phyloP scores from a whole-genome alignment of 345 rosid genomes.

The Populus deltoides region DNA sequence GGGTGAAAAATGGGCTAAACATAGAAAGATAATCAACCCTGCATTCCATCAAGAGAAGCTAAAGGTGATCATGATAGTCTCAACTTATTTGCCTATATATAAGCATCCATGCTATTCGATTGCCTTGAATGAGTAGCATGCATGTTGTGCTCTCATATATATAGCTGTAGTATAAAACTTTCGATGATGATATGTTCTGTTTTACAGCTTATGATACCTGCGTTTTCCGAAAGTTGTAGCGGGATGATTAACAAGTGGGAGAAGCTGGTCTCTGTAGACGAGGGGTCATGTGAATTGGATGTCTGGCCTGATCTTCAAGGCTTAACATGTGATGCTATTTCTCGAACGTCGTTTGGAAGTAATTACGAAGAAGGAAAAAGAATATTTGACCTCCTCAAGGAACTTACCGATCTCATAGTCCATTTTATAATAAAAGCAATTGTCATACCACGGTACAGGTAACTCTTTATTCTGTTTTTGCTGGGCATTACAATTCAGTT shows the following conservation, averaged over 20 bases:
- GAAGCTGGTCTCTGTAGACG: neutral
- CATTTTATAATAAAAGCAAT: no score
- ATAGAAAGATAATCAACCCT: constrained; percentile 36
- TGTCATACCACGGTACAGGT: constrained; percentile 56
- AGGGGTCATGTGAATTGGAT: constrained; percentile 30
- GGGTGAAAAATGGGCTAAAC: constrained; percentile 49
- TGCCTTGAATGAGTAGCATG: neutral
- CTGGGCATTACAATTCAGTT: no score
- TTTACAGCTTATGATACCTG: constrained; percentile 35
- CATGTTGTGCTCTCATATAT: no score
- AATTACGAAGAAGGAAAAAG: constrained; percentile 41
- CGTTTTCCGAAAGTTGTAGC: constrained; percentile 19
- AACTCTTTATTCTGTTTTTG: neutral
- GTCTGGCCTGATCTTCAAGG: constrained; percentile 38
- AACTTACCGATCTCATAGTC: constrained; percentile 7
- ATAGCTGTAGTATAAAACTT: no score
- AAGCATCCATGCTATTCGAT: neutral
- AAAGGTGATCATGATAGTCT: constrained; percentile 29
- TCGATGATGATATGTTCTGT: no score
- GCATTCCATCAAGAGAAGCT: neutral
- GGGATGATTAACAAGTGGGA: constrained; percentile 39
- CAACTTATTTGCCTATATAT: neutral
- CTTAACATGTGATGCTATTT: constrained; percentile 43
- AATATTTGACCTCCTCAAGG: constrained; percentile 36
- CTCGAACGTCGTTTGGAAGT: constrained; percentile 21